These are phyloP conservation scores for Gentiana macrophylla DNA, from an alignment of 257 asterid species.

Conservation along the genomic window DNA sequence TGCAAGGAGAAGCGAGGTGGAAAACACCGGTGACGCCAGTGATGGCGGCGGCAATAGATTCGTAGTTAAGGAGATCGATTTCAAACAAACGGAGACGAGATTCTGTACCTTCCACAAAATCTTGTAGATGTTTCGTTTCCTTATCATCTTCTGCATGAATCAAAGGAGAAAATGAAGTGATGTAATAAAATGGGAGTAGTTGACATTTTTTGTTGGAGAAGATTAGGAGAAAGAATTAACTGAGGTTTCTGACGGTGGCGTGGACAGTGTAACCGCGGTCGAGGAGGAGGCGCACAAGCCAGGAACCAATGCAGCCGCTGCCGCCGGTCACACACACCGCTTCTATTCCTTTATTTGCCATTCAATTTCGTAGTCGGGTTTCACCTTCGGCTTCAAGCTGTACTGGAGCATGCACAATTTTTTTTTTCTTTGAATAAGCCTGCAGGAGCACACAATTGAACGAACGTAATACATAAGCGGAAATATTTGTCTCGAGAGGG, in stretches of 20 bases:
- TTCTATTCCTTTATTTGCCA: constrained; percentile 35
- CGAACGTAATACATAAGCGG: no score
- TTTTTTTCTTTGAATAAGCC: no score
- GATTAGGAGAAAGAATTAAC: constrained; percentile 14
- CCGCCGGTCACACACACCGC: constrained; percentile 80
- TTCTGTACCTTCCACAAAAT: constrained; percentile 47
- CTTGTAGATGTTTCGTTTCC: constrained; percentile 69
- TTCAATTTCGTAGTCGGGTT: constrained; percentile 1
- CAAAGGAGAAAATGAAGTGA: not conserved
- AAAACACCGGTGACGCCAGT: constrained; percentile 53
- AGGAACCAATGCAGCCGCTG: constrained; percentile 81
- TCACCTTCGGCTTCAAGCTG: not conserved
- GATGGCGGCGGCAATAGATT: constrained; percentile 50
- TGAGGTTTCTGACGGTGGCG: constrained; percentile 75
- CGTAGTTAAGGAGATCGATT: constrained; percentile 59
- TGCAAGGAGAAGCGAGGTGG: constrained; percentile 77
- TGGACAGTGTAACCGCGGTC: constrained; percentile 76
- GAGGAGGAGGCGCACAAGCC: constrained; percentile 63
- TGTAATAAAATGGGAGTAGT: not conserved
- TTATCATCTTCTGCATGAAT: constrained; percentile 49
- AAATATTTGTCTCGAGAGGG: no score
- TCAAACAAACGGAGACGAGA: constrained; percentile 62
- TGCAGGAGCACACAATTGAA: no score
- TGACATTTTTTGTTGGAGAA: not conserved
- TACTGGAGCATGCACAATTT: no score